Conservation (phyloP, 306 rosid genomes). For the Trichosanthes cucumerina region DNA sequence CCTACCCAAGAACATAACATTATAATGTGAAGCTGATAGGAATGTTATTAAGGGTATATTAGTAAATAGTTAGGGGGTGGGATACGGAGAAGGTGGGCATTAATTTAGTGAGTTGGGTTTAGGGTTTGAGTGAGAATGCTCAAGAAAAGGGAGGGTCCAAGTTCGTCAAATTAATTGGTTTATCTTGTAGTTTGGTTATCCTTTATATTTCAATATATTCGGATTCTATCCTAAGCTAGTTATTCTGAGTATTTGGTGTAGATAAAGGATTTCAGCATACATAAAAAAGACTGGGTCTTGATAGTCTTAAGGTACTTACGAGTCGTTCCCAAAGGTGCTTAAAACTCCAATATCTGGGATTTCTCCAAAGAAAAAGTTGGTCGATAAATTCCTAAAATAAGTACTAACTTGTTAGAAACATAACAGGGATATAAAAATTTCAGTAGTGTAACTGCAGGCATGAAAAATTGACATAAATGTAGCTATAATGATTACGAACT, state of each 20-base stretch:
- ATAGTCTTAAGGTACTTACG: slow-evolving; percentile 41
- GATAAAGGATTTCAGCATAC: neutral
- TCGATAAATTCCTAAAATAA: slow-evolving; percentile 75
- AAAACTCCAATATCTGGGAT: slow-evolving; percentile 86
- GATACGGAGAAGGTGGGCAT: too few relatives aligned
- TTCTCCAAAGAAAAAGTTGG: slow-evolving; percentile 88
- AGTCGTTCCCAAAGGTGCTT: slow-evolving; percentile 61
- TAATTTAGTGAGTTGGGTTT: too few relatives aligned
- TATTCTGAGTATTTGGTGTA: neutral
- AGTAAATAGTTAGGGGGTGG: too few relatives aligned
- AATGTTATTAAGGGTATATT: too few relatives aligned
- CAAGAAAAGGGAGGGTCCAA: too few relatives aligned
- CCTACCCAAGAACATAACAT: neutral
- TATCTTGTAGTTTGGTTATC: too few relatives aligned
- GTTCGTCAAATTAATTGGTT: too few relatives aligned
- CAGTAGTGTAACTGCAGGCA: neutral
- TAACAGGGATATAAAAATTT: neutral
- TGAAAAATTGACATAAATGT: neutral
- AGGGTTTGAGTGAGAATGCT: too few relatives aligned
- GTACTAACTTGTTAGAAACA: slow-evolving; percentile 5
- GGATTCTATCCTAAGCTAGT: too few relatives aligned
- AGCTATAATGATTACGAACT: slow-evolving; percentile 24
- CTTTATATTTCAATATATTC: too few relatives aligned
- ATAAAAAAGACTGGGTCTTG: neutral
- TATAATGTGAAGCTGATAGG: neutral